Base-by-base conservation (phyloP, 495 filamentous ascomycete genomes). In the Copromyces sp. region DNA sequence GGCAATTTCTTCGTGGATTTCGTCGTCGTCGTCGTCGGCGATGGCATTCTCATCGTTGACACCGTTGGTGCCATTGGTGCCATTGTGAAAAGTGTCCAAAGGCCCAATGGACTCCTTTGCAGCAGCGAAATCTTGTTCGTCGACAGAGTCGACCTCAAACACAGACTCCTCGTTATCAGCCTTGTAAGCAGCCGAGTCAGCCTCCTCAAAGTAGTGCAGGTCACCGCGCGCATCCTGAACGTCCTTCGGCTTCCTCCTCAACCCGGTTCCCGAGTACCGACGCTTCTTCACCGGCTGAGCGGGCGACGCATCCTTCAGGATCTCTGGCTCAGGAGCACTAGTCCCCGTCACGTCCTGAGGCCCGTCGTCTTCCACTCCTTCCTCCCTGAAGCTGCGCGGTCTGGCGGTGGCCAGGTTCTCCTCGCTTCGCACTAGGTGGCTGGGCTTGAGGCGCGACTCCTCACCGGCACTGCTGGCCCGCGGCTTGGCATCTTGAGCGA, bases 221-320 rank as follows among this genome's bases (percentile, higher is more conserved):
- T 91, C 88, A n/a, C 91, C 88, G 20, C 87, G 84, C 24, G 87
- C 83, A n/a, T 85, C 84, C 16, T 81, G 84, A 12, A 94, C 87
- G 72, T 90, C 90, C 68, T 83, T 81, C 20, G 89, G 91, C 78
- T 87, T 89, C 41, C 92, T 86, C 44, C 90, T 89, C 42, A 97
- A 84, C 20, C 92, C 92, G 72, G 91, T 90, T 32, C 92, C 93
- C 9, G 93, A 97, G 80, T 94, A 94, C 39, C 93, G 89, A 70
- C 93, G 80, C 77, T 84, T 86, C 70, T 83, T 85, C 72, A 76
- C 81, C 2, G 75, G 71, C 3, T 76, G 72, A 9, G 76, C 73
- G 3, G 80, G 80, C 38, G 84, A 82, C 40, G 79, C 76, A 44
- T 79, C 81, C 29, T 75, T 79, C 9, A 84, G 38, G 29, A 84